Base-by-base conservation (phyloP, 2,329 filamentous ascomycete species). In the Fusarium gaditjirri region DNA sequence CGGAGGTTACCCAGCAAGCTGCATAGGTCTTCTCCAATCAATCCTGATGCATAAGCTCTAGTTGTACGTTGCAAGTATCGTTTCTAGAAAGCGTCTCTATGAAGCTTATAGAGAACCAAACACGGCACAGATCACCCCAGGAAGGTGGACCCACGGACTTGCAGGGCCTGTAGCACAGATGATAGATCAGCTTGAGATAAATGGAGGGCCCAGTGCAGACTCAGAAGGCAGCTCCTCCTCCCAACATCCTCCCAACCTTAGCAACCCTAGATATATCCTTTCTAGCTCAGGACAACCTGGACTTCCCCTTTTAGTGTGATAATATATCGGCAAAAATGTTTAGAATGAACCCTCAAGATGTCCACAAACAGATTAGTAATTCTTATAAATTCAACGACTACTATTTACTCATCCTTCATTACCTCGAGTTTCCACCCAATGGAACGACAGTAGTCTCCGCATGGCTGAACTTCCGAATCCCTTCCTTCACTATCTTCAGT, bases 151-250 rank as follows among this genome's bases (percentile, higher is more conserved):
- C 25, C 13, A n/a, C 14, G 12, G 23, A 5, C 9, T 10, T 33
- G 0, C 1, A 4, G 16, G 2, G 2, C 17, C 21, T 10, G 3
- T 6, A 10, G 1, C 14, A 5, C 12, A 16, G 2, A 12, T 7
- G 8, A 8, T 8, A 8, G n/a, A 27, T 3, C 17, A 17, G 21
- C 3, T 17, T 21, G 27, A 14, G 1, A 21, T 33, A 11, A 9
- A 21, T 9, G 13, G 2, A 16, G 38, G 3, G 6, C 8, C 11
- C 3, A 10, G 4, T 2, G 9, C 19, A n/a, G 17, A 21, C 1
- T 35, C 13, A 7, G 31, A 21, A 27, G n/a, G 13, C 3, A 31
- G 25, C 14, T 21, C 39, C 7, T 21, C 39, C 14, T 21, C n/a
- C 11, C 53, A 25, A 27, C 29, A 23, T 21, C 12, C 29, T 2